These are phyloP conservation scores for Eutrema japonicum DNA, from an alignment of 345 rosid species.

Conservation along the genomic window DNA sequence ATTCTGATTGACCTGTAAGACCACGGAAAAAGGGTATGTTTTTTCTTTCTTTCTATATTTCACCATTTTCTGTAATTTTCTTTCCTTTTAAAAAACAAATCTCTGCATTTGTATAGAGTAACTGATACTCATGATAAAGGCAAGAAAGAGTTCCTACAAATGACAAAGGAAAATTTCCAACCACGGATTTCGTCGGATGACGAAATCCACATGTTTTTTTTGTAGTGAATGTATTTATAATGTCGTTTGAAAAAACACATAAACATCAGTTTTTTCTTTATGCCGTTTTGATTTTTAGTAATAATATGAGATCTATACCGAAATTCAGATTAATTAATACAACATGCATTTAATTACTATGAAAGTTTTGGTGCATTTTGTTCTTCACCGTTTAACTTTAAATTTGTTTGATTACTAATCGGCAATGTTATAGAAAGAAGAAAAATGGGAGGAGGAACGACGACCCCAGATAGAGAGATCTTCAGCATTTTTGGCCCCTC, in stretches of 20 bases:
- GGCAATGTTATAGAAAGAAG: background rate
- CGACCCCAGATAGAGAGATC: background rate
- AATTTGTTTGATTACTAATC: conserved; percentile 2
- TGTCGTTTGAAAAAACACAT: background rate
- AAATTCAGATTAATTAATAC: no score
- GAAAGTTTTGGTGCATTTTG: background rate
- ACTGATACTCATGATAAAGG: background rate
- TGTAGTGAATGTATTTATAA: background rate
- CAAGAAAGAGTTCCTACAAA: background rate
- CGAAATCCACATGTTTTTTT: no score
- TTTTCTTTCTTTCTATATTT: background rate
- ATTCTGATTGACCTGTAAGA: conserved; percentile 7
- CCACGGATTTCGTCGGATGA: no score
- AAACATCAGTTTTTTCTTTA: background rate
- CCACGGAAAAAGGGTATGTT: background rate
- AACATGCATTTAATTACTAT: no score
- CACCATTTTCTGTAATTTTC: background rate
- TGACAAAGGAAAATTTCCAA: no score
- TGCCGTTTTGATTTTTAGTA: no score
- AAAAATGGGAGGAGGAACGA: conserved; percentile 10
- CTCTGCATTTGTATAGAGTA: background rate
- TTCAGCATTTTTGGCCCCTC: conserved; percentile 14
- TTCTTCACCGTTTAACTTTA: background rate
- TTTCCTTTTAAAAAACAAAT: background rate
- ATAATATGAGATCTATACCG: no score